phyloP scores from a whole-genome alignment of 768 basidiomycete species.

The Leucogyrophana mollusca region DNA sequence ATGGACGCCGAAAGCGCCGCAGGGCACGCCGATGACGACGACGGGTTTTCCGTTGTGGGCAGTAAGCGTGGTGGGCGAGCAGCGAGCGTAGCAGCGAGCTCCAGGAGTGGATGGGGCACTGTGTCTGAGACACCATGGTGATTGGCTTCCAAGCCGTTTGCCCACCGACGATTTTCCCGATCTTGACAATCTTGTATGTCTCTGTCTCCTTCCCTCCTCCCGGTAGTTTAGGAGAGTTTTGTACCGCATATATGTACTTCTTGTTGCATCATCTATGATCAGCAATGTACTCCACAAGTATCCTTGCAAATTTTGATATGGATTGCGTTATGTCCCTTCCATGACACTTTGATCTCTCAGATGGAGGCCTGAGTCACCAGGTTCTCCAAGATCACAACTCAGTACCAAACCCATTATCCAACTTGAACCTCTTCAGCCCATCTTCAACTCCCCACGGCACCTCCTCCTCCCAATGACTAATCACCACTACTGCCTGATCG shows the following conservation, averaged over 20 bases:
- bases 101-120: conserved; percentile 25
- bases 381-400: conserved; percentile 9
- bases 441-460: conserved; percentile 74
- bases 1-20: conserved; percentile 17
- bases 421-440: conserved; percentile 40
- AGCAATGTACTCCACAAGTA: too few relatives aligned
- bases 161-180: too few relatives aligned
- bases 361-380: too few relatives aligned
- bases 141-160: too few relatives aligned
- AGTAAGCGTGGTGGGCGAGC: conserved; percentile 11
- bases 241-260: too few relatives aligned
- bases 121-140: conserved; percentile 22
- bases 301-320: too few relatives aligned
- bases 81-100: conserved; percentile 11
- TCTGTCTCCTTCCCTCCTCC: too few relatives aligned
- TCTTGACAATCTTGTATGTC: too few relatives aligned
- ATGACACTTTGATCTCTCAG: too few relatives aligned
- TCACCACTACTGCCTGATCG: conserved; percentile 77
- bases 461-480: conserved; percentile 92
- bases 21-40: not conserved
- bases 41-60: conserved; percentile 1
- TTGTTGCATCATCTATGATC: too few relatives aligned
- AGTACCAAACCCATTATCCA: conserved; percentile 34
- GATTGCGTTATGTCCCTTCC: too few relatives aligned
- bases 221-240: too few relatives aligned